phyloP scores from a whole-genome alignment of 352 stramenopile species.

The Pythium apleroticum region DNA sequence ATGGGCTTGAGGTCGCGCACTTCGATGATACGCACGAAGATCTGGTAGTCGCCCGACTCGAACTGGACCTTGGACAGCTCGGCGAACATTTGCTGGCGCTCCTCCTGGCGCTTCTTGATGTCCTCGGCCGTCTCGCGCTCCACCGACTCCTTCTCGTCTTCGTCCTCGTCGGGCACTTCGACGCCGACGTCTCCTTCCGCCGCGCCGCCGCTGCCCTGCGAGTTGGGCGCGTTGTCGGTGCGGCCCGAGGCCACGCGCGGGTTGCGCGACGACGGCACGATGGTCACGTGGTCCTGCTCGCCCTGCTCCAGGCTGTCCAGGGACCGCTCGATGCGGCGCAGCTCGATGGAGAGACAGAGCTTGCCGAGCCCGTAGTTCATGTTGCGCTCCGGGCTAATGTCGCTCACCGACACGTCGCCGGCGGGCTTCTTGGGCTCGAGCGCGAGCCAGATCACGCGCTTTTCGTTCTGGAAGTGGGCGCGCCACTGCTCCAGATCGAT shows the following conservation, averaged over 20 bases:
- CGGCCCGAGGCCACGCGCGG: constrained; percentile 28
- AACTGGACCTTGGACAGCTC: constrained; percentile 80
- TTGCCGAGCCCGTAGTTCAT: constrained; percentile 41
- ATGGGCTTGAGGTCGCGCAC: constrained; percentile 88
- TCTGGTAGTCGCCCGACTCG: constrained; percentile 80
- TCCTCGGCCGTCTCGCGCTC: constrained; percentile 55
- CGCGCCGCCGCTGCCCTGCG: constrained; percentile 19
- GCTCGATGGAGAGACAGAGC: constrained; percentile 66
- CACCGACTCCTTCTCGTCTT: constrained; percentile 39
- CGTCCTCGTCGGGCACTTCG: constrained; percentile 32
- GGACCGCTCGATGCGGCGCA: constrained; percentile 54
- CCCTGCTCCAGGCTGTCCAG: constrained; percentile 61
- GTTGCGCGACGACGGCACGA: constrained; percentile 43
- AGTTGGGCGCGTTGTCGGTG: not conserved
- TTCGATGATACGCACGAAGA: constrained; percentile 89
- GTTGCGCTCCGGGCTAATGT: constrained; percentile 35
- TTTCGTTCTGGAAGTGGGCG: constrained; percentile 41
- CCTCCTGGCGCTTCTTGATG: constrained; percentile 61
- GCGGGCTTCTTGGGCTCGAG: constrained; percentile 51
- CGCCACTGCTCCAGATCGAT: constrained; percentile 68
- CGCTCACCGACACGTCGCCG: constrained; percentile 36
- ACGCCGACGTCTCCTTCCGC: constrained; percentile 27
- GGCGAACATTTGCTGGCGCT: constrained; percentile 71
- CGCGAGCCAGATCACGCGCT: constrained; percentile 69
- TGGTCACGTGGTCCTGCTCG: constrained; percentile 62